phyloP scores from a whole-genome alignment of 1,139 yeast species.

The Pichia sp. region DNA sequence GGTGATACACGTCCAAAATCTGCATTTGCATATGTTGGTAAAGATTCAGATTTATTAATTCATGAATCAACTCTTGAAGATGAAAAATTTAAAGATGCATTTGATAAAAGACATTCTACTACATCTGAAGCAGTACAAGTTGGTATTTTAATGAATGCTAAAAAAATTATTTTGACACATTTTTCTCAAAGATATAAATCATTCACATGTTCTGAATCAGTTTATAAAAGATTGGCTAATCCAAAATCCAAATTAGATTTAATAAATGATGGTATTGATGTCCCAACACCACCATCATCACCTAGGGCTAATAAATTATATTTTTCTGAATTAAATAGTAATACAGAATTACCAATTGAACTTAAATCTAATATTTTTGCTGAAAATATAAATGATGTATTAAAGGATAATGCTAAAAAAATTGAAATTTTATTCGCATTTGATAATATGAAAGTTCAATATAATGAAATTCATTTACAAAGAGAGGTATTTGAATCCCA shows the following conservation, averaged over 20 bases:
- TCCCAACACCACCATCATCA: conserved; percentile 4
- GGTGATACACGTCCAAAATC: conserved; percentile 91
- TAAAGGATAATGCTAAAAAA: conserved; percentile 13
- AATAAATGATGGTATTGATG: conserved; percentile 3
- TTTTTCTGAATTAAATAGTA: neutral
- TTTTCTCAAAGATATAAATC: conserved; percentile 87
- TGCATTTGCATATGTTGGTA: conserved; percentile 54
- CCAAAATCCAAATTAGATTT: conserved; percentile 13
- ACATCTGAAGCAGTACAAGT: conserved; percentile 78
- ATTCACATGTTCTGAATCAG: conserved; percentile 41
- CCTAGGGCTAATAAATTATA: neutral
- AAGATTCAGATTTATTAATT: conserved; percentile 65
- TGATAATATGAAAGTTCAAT: conserved; percentile 51
- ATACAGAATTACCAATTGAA: conserved; percentile 18
- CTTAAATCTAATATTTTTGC: conserved; percentile 20
- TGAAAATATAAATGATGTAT: conserved; percentile 5
- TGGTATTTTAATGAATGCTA: conserved; percentile 65
- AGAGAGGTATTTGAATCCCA: conserved; percentile 26
- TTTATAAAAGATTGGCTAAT: conserved; percentile 19
- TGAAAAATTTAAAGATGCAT: conserved; percentile 73
- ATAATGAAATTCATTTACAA: conserved; percentile 35
- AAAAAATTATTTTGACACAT: conserved; percentile 73
- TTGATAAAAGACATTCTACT: conserved; percentile 81
- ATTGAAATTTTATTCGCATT: conserved; percentile 44
- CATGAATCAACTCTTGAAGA: conserved; percentile 94